Conservation (phyloP, 768 basidiomycete species). For the Cyathus striatus region DNA sequence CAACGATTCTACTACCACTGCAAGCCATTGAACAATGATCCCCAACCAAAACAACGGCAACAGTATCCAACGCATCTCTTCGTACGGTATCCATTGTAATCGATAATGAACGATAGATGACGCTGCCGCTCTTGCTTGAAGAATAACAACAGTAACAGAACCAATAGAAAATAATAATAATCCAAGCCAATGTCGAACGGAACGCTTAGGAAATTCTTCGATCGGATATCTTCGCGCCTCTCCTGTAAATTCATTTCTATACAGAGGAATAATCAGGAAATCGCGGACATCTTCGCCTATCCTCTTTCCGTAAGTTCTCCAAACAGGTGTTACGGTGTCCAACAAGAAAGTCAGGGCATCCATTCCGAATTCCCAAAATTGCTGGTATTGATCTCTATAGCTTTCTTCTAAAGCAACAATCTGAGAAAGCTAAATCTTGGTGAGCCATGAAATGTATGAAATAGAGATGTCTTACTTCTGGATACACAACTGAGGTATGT, state of each 20-base stretch:
- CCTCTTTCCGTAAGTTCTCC: constrained; percentile 78
- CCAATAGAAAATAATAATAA: constrained; percentile 46
- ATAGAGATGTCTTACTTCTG: constrained; percentile 46
- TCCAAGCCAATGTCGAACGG: constrained; percentile 64
- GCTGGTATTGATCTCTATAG: constrained; percentile 76
- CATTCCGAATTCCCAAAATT: constrained; percentile 79
- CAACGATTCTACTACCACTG: constrained; percentile 52
- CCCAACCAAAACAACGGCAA: constrained; percentile 62
- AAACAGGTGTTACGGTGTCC: constrained; percentile 74
- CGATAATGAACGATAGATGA: constrained; percentile 49
- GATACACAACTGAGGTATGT: constrained; percentile 72
- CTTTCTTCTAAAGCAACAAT: constrained; percentile 72
- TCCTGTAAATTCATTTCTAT: constrained; percentile 81
- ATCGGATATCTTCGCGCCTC: constrained; percentile 66
- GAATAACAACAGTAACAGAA: constrained; percentile 41
- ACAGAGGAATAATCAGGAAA: constrained; percentile 78
- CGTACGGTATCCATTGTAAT: constrained; percentile 52
- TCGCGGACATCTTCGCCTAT: constrained; percentile 77
- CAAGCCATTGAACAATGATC: constrained; percentile 64
- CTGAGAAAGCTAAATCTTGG: constrained; percentile 49
- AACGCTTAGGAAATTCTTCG: constrained; percentile 51
- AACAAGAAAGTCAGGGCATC: constrained; percentile 71
- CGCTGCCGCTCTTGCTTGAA: constrained; percentile 57
- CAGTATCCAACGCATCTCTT: constrained; percentile 57
- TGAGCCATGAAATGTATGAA: constrained; percentile 1